A percentile compares a stretch with the other conserved stretches of the same genome.
These are phyloP conservation scores for Suillus brevipes DNA, from an alignment of 768 basidiomycete species.

Conservation along the genomic window DNA sequence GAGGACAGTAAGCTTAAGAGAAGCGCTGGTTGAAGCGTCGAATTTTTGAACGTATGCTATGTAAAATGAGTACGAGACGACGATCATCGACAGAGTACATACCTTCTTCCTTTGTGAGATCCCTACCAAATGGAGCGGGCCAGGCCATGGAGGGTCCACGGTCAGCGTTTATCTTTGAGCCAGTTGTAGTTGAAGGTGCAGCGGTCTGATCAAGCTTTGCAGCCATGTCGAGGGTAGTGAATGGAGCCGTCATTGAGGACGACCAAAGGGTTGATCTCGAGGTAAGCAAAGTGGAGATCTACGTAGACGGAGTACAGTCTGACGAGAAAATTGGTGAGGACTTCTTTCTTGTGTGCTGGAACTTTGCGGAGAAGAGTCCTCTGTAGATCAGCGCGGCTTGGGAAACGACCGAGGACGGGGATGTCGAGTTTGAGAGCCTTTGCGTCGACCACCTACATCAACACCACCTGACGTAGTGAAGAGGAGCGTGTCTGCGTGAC, in stretches of 20 bases:
- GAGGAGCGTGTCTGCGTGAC: constrained; percentile 94
- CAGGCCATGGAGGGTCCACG: constrained; percentile 97
- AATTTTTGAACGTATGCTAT: constrained; percentile 96
- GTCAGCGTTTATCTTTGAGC: constrained; percentile 70
- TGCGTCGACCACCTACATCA: constrained; percentile 96
- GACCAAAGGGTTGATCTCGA: constrained; percentile 98
- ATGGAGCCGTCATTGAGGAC: constrained; percentile 83
- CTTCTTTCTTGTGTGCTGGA: constrained; percentile 79
- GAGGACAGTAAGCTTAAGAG: constrained; percentile 95
- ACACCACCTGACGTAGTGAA: constrained; percentile 99
- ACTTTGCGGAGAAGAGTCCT: constrained; percentile 78
- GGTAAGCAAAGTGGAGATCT: constrained; percentile 98
- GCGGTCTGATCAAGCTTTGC: constrained; percentile 99
- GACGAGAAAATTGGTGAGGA: constrained; percentile 91
- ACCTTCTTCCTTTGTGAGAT: constrained; percentile 92
- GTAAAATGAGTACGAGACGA: neutral
- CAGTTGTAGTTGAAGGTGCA: constrained; percentile 37
- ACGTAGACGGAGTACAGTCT: constrained; percentile 97
- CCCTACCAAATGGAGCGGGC: constrained; percentile 95
- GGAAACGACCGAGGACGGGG: constrained; percentile 75
- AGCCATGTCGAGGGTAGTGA: constrained; percentile 98
- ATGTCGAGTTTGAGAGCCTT: constrained; percentile 91
- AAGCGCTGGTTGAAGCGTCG: constrained; percentile 95
- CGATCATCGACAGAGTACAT: neutral
- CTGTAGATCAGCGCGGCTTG: constrained; percentile 73